A percentile compares a stretch with the other conserved stretches of the same genome.
Conservation (phyloP, 148 eudicot genomes). For the Agrostemma githago region DNA sequence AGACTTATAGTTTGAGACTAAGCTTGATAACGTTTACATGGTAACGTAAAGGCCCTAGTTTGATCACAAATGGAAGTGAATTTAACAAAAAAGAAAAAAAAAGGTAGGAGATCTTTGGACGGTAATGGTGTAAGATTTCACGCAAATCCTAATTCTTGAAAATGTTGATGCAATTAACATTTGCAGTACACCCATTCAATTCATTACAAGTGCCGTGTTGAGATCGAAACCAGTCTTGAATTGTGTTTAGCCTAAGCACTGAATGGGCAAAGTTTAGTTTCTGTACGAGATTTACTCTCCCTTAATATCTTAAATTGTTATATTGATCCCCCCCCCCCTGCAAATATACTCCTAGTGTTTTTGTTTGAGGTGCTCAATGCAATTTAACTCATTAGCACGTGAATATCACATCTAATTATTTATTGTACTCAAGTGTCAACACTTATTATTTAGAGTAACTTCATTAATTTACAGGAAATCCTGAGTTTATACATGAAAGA, state of each 20-base stretch:
- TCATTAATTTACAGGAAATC: slow-evolving; percentile 48
- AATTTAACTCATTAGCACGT: slow-evolving; percentile 4
- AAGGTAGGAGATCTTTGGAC: neutral
- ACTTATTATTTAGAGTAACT: neutral
- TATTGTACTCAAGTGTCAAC: neutral
- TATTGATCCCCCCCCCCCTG: neutral
- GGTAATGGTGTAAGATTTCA: neutral
- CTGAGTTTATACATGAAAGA: slow-evolving; percentile 55
- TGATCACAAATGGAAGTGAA: neutral
- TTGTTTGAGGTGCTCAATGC: neutral
- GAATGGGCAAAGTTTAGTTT: neutral
- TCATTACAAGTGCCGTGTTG: neutral
- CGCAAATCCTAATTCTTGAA: neutral
- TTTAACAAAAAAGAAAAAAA: neutral
- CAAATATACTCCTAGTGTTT: neutral
- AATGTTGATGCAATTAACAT: neutral
- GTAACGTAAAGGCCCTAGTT: neutral
- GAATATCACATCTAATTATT: neutral
- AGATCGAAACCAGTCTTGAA: neutral
- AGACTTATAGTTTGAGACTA: neutral
- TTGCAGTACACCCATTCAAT: neutral
- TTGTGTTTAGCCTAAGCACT: neutral
- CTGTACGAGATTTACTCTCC: neutral
- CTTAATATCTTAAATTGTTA: neutral
- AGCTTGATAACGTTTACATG: neutral